These are phyloP conservation scores for Penicillium paneum DNA, from an alignment of 2,329 filamentous ascomycete genomes.

Conservation along the genomic window DNA sequence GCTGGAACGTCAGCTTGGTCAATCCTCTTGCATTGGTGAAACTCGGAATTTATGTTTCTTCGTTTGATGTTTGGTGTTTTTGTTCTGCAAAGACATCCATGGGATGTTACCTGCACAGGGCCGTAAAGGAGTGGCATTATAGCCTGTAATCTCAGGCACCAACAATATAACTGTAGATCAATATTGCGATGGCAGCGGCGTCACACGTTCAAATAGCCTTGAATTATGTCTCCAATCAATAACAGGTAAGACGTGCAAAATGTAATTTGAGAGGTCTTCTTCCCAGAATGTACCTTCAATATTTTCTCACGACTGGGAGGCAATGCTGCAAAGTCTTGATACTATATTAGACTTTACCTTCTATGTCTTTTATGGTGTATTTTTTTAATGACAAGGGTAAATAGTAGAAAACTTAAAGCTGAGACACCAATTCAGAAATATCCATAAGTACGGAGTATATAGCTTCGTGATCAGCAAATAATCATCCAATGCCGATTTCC, in stretches of 20 bases:
- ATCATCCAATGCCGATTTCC: neutral
- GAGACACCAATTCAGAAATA: neutral
- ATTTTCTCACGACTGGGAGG: neutral
- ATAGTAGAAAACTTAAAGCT: neutral
- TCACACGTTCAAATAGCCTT: neutral
- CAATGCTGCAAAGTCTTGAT: neutral
- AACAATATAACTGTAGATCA: neutral
- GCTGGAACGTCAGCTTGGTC: constrained; percentile 21
- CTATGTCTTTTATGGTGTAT: neutral
- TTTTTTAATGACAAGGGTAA: neutral
- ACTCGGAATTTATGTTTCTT: neutral
- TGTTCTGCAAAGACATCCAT: neutral
- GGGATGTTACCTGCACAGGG: neutral
- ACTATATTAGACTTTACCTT: neutral
- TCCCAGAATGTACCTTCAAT: neutral
- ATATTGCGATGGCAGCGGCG: neutral
- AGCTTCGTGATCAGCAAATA: neutral
- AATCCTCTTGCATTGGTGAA: constrained; percentile 14
- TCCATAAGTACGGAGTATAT: neutral
- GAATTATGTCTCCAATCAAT: neutral
- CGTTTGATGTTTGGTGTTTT: neutral
- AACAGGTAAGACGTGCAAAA: too few species aligned
- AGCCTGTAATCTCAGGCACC: constrained; percentile 10
- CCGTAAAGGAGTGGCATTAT: neutral
- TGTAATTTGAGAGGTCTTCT: neutral